Evolutionary conservation across 2,329 filamentous ascomycete genomes (phyloP), one percentile per base, ranked within the genome.

Genomic region (Ophiostoma angusticollis): DNA sequence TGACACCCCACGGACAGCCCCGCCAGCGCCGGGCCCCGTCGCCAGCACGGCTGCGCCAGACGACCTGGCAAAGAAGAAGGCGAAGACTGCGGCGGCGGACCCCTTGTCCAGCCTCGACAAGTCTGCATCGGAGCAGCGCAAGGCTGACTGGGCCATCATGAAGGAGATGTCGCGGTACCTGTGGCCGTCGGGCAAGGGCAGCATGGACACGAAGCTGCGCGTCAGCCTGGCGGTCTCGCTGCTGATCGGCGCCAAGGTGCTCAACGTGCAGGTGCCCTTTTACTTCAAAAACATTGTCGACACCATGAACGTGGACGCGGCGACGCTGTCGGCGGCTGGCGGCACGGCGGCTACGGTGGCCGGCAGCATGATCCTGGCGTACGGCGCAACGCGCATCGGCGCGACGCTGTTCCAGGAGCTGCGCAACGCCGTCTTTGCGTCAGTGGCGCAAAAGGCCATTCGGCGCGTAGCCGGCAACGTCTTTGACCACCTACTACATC

Each of bases 271-370:
- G 64, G 85, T 98, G 33, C 91, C 91, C 0, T 98, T 98, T 57
- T 98, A 95, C 67, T 98, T 98, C 68, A 96, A 96, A 68, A 87
- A 67, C 59, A 96, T 98, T 47, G 84, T 98, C 30, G 93, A 98
- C 59, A 78, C 84, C 16, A 94, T 98, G 85, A 98, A 98, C 58
- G 74, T 98, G 49, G 91, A 98, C 58, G 79, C 94, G 55, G 72
- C 75, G n/a, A 71, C 80, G 13, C 28, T 44, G 27, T 35, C 28
- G 12, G 39, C 40, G 8, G 64, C 84, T 6, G 89, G 86, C n/a
- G 87, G 86, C 7, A 94, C 86, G 0, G 87, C 85, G 21, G 83
- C 80, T 37, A 86, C 85, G 0, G 80, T 94, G 7, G 91, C 86
- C 9, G 89, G 91, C 4, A 81, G 84, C 42, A 86, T 95, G 75